These are phyloP conservation scores for Microdochium paspali DNA, from an alignment of 2,329 filamentous ascomycete genomes.

Conservation along the genomic window DNA sequence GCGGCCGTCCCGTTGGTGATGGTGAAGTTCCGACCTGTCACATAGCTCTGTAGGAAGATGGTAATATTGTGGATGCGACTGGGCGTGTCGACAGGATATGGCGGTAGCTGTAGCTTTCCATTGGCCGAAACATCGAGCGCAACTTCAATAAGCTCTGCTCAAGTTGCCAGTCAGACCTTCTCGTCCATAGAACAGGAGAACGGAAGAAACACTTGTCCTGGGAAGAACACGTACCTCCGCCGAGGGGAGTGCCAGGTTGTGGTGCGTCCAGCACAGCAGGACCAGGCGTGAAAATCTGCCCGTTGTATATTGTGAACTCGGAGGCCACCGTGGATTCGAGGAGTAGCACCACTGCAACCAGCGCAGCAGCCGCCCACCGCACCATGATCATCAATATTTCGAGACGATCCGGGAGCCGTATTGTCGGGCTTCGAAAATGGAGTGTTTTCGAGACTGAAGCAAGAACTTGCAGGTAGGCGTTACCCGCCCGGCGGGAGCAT, in stretches of 20 bases:
- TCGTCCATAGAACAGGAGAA: too few relatives aligned
- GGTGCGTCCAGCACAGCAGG: slow-evolving; percentile 58
- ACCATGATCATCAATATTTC: background rate
- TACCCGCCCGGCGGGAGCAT: too few relatives aligned
- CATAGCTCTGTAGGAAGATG: slow-evolving; percentile 57
- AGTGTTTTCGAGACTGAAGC: too few relatives aligned
- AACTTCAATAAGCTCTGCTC: slow-evolving; percentile 48
- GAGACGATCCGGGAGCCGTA: background rate
- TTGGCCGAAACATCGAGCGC: slow-evolving; percentile 59
- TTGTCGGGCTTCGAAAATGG: too few relatives aligned
- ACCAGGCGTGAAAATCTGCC: slow-evolving; percentile 61
- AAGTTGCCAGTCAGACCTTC: slow-evolving; percentile 12
- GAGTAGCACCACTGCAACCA: slow-evolving; percentile 10
- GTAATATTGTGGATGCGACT: slow-evolving; percentile 55
- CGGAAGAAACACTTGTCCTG: too few relatives aligned
- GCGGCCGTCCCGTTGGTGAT: slow-evolving; percentile 53
- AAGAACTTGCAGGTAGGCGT: too few relatives aligned
- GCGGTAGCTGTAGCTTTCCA: slow-evolving; percentile 51
- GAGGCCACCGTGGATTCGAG: slow-evolving; percentile 18
- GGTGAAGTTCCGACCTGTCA: slow-evolving; percentile 57
- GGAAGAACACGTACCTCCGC: slow-evolving; percentile 40
- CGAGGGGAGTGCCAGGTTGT: slow-evolving; percentile 54
- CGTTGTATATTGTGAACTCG: slow-evolving; percentile 50
- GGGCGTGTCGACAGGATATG: slow-evolving; percentile 40
- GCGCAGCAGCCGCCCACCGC: background rate